Evolutionary conservation across 1,284 basidiomycete genomes (phyloP), one percentile per base, ranked within the genome.

Genomic region (Cystobasidium sp.): DNA sequence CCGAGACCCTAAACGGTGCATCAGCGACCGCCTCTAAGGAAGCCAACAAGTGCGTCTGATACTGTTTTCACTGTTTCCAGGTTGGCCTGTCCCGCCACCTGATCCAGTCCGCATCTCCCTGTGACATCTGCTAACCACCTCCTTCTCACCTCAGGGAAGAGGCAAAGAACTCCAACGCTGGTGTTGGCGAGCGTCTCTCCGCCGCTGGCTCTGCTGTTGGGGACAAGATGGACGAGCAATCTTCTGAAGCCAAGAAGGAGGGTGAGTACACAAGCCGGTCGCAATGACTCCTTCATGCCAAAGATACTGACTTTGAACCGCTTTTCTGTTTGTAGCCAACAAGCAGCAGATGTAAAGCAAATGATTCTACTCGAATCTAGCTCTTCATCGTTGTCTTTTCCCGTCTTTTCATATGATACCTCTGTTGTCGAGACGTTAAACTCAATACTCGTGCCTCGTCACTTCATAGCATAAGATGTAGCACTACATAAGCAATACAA

Each of bases 91-190:
- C n/a, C n/a, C n/a, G n/a, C n/a, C n/a, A n/a, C n/a, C n/a, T n/a
- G n/a, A n/a, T n/a, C n/a, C n/a, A n/a, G n/a, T n/a, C 37, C n/a
- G 12, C 53, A 56, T 56, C 8, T 59, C 31, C 39, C 56, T 31
- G 12, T 18, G 9, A 5, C 61, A 44, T 44, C 37, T 63, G 31
- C 61, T 63, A 41, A 63, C 37, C 9, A 6, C 31, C 6, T 5
- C 41, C 24, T 7, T 49, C 41, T 24, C 39, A 18, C 43, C 77
- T 79, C 79, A 80, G 77, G 76, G 55, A 75, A 31, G 71, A 77
- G 59, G 78, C 79, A 51, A 78, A 80, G 77, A 75, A 79, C 74
- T 68, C 68, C 46, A 59, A 78, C 68, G 74, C 75, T 46, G 71
- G 72, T 52, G 24, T 80, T 53, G 63, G 72, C 37, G 76, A 75